Percentiles rank a stretch among this genome's conserved stretches.
phyloP scores from a whole-genome alignment of 164 flowering plant species.

The Stephania cephalantha region DNA sequence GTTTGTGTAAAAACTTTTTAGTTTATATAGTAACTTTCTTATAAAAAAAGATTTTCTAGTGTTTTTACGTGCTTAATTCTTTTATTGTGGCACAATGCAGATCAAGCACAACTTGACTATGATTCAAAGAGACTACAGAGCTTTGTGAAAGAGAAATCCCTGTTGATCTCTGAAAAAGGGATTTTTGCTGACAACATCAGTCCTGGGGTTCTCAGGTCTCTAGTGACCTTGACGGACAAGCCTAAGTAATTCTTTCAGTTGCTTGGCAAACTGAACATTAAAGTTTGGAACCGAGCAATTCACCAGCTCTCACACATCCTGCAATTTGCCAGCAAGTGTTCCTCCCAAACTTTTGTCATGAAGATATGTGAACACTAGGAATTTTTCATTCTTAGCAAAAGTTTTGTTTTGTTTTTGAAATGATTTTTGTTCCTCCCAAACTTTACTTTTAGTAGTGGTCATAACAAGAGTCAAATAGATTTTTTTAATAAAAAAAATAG shows the following conservation, averaged over 20 bases:
- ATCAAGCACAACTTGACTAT: slow-evolving; percentile 62
- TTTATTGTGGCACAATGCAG: slow-evolving; percentile 30
- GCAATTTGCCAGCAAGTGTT: too few species aligned
- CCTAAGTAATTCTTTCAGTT: slow-evolving; percentile 27
- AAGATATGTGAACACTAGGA: neutral
- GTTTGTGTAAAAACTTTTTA: too few species aligned
- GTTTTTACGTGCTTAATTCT: neutral
- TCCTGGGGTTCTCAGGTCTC: slow-evolving; percentile 64
- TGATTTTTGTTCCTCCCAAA: too few species aligned
- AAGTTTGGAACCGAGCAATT: too few species aligned
- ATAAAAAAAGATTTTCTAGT: neutral
- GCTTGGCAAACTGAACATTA: neutral
- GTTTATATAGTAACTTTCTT: too few species aligned
- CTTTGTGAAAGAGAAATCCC: slow-evolving; percentile 64
- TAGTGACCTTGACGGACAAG: slow-evolving; percentile 61
- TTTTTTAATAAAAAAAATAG: too few species aligned
- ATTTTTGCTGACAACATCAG: slow-evolving; percentile 67
- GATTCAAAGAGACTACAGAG: slow-evolving; percentile 72
- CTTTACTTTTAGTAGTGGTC: too few species aligned
- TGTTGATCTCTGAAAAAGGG: slow-evolving; percentile 64
- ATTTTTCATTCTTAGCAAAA: too few species aligned
- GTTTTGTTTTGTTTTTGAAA: too few species aligned
- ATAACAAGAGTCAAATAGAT: too few species aligned
- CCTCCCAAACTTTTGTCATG: too few species aligned
- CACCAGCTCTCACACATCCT: too few species aligned